A percentile compares a stretch with the other conserved stretches of the same genome.
Evolutionary conservation across 768 basidiomycete species (phyloP).

Genomic region (Termitomyces sp.): DNA sequence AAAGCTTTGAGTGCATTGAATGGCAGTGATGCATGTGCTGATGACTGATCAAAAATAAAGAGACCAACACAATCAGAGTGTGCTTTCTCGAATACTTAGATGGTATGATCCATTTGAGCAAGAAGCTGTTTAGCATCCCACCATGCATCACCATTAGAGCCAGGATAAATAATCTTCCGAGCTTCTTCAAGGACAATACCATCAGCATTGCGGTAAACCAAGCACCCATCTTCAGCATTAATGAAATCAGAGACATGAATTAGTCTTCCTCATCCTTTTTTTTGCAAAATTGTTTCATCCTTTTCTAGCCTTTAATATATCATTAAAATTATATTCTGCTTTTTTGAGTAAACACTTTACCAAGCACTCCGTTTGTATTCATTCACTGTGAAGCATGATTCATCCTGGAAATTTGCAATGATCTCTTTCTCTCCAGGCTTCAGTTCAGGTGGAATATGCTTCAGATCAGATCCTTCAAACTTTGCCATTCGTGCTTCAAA

Average conservation of each 20-base stretch:
- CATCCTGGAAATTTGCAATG: background rate
- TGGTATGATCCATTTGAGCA: too few relatives aligned
- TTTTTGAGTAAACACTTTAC: background rate
- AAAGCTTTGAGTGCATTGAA: too few relatives aligned
- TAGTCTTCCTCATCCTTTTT: too few relatives aligned
- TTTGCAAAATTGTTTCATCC: background rate
- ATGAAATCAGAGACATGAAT: too few relatives aligned
- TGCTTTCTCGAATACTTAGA: too few relatives aligned
- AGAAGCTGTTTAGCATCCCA: too few relatives aligned
- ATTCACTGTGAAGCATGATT: background rate
- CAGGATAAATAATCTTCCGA: background rate
- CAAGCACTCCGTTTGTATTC: background rate
- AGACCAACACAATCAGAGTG: too few relatives aligned
- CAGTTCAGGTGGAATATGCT: background rate
- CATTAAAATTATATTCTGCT: background rate
- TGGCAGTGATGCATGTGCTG: too few relatives aligned
- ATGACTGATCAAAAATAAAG: too few relatives aligned
- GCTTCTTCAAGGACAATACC: constrained; percentile 23
- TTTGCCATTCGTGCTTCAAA: background rate
- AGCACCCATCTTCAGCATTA: background rate
- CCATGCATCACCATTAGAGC: too few relatives aligned
- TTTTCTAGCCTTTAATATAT: background rate
- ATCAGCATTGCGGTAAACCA: constrained; percentile 4
- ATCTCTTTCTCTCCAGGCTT: too few relatives aligned
- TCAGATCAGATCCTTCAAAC: background rate